Evolutionary conservation across 2,329 filamentous ascomycete genomes (phyloP).

Genomic region (Fonsecaea erecta): DNA sequence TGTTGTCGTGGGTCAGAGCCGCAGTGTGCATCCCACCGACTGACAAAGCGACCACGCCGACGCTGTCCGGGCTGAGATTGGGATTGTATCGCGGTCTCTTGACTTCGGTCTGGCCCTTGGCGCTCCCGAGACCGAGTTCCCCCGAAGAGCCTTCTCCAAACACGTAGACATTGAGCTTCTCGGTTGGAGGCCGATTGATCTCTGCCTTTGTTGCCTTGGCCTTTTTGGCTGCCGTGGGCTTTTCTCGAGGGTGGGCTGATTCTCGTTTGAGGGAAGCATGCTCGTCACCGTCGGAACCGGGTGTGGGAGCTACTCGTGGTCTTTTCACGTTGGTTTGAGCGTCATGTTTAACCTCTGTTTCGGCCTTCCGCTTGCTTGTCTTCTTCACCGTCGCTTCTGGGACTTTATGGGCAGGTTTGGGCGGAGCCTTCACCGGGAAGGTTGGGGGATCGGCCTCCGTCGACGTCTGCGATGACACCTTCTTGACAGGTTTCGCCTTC

Average conservation of each 20-base stretch:
- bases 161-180: constrained; percentile 71
- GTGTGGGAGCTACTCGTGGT: constrained; percentile 15
- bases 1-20: constrained; percentile 76
- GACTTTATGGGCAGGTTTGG: constrained; percentile 16
- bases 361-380: constrained; percentile 36
- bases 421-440: constrained; percentile 1
- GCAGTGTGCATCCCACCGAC: constrained; percentile 75
- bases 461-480: constrained; percentile 10
- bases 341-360: constrained; percentile 29
- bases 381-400: constrained; percentile 15
- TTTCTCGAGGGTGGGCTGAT: constrained; percentile 7
- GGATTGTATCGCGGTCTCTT: constrained; percentile 72
- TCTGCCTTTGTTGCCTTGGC: constrained; percentile 38
- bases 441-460: no score
- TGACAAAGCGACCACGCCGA: constrained; percentile 61
- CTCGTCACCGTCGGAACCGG: constrained; percentile 5
- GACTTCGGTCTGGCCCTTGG: constrained; percentile 66
- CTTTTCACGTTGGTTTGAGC: constrained; percentile 31
- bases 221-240: constrained; percentile 26
- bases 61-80: constrained; percentile 59
- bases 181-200: constrained; percentile 68
- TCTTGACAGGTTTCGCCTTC: constrained; percentile 23
- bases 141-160: constrained; percentile 77
- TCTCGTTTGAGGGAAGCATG: constrained; percentile 11
- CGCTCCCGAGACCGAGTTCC: constrained; percentile 76